Evolutionary conservation across 495 filamentous ascomycete genomes (phyloP).

Genomic region (Geoglossum glabrum): DNA sequence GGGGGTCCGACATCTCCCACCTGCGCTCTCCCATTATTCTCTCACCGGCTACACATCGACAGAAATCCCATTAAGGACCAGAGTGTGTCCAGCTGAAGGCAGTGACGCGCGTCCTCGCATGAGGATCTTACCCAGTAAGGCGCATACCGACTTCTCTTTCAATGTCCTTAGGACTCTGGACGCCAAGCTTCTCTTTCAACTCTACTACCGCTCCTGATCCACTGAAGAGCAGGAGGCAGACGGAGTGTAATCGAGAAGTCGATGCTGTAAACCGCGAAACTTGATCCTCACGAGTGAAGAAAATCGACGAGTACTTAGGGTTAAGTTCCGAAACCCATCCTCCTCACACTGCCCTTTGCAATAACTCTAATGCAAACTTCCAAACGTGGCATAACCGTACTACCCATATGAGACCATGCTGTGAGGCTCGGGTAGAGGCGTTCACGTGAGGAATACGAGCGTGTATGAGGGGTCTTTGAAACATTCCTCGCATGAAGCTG

Average conservation of each 20-base stretch:
- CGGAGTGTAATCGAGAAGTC: constrained; percentile 22
- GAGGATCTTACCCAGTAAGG: constrained; percentile 41
- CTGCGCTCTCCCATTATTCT: constrained; percentile 17
- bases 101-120: constrained; percentile 42
- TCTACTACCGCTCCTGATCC: constrained; percentile 9
- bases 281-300: constrained; percentile 26
- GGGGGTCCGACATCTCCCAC: constrained; percentile 18
- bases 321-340: constrained; percentile 57
- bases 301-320: constrained; percentile 47
- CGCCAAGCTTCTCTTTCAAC: constrained; percentile 23
- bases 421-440: constrained; percentile 22
- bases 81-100: constrained; percentile 38
- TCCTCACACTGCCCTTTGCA: constrained; percentile 20
- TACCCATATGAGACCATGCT: constrained; percentile 25
- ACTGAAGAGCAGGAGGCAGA: constrained; percentile 9
- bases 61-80: constrained; percentile 29
- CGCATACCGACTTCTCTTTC: constrained; percentile 32
- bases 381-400: constrained; percentile 9
- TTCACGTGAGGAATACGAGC: constrained; percentile 11
- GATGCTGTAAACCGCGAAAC: constrained; percentile 29
- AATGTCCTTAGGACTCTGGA: constrained; percentile 20
- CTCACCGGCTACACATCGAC: constrained; percentile 18
- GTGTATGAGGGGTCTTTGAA: constrained; percentile 21
- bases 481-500: constrained; percentile 33
- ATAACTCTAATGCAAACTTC: constrained; percentile 13